Conservation (phyloP, 2,329 filamentous ascomycete genomes). For the Endothia cerciana region DNA sequence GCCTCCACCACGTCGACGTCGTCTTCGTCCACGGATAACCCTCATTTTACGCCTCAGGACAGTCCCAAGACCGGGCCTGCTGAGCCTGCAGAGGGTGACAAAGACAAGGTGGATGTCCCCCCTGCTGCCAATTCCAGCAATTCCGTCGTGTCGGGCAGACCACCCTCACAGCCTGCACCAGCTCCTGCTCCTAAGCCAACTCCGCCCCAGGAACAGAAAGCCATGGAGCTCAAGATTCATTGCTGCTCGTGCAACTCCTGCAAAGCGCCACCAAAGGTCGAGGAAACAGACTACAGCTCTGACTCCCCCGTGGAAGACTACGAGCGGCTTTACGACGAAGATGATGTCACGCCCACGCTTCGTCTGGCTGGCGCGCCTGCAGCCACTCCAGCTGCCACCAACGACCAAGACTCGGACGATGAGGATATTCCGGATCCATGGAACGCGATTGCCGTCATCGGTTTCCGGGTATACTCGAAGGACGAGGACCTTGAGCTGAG, state of each 20-base stretch:
- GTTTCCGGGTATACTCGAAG: constrained; percentile 63
- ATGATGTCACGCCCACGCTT: constrained; percentile 60
- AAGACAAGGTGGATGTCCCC: constrained; percentile 40
- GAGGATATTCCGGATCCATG: constrained; percentile 60
- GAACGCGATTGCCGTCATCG: constrained; percentile 66
- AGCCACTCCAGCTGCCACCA: constrained; percentile 35
- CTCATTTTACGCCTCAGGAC: constrained; percentile 34
- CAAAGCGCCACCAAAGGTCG: constrained; percentile 30
- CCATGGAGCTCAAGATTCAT: constrained; percentile 23
- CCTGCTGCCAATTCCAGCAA: constrained; percentile 25
- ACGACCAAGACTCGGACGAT: constrained; percentile 56
- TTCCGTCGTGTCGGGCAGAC: constrained; percentile 32
- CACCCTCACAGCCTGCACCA: constrained; percentile 27
- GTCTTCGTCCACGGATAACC: constrained; percentile 32
- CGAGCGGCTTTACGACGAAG: constrained; percentile 61
- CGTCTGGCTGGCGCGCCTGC: constrained; percentile 44
- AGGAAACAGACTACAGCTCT: constrained; percentile 58
- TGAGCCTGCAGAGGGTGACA: constrained; percentile 29
- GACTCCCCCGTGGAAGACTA: constrained; percentile 64
- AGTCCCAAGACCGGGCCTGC: constrained; percentile 37
- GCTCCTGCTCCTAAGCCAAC: background rate
- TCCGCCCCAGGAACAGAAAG: constrained; percentile 3
- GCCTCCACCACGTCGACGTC: constrained; percentile 30
- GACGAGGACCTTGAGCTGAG: constrained; percentile 57
- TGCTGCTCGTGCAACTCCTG: constrained; percentile 15